These are phyloP conservation scores for Phytopythium ostracodes DNA, from an alignment of 352 stramenopile genomes.

Conservation along the genomic window DNA sequence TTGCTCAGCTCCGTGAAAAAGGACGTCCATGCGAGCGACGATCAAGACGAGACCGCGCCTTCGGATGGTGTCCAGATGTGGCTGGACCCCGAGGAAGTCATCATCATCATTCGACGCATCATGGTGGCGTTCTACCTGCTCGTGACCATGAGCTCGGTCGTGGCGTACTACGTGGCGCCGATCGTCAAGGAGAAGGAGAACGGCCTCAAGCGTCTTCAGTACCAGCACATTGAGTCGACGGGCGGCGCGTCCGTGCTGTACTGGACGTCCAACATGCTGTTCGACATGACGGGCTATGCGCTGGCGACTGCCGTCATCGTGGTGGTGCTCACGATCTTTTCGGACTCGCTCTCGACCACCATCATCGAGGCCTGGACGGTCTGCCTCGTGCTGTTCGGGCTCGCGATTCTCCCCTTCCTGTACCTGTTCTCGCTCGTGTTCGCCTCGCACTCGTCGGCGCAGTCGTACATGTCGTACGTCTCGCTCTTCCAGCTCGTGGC, in stretches of 20 bases:
- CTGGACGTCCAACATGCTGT: slow-evolving; percentile 66
- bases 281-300: slow-evolving; percentile 48
- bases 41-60: slow-evolving; percentile 9
- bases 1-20: slow-evolving; percentile 20
- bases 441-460: slow-evolving; percentile 67
- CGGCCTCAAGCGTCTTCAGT: slow-evolving; percentile 72
- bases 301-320: slow-evolving; percentile 28
- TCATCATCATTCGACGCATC: slow-evolving; percentile 71
- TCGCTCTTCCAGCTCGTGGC: slow-evolving; percentile 70
- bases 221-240: slow-evolving; percentile 50
- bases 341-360: slow-evolving; percentile 19
- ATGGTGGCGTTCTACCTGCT: slow-evolving; percentile 89
- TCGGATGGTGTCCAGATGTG: slow-evolving; percentile 6
- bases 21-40: background rate
- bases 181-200: slow-evolving; percentile 69
- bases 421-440: slow-evolving; percentile 70
- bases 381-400: slow-evolving; percentile 32
- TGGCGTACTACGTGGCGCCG: slow-evolving; percentile 56
- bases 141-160: slow-evolving; percentile 56
- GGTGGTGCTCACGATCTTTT: slow-evolving; percentile 34
- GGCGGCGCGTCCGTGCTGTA: slow-evolving; percentile 45
- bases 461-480: slow-evolving; percentile 74
- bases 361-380: slow-evolving; percentile 38
- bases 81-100: slow-evolving; percentile 27
- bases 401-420: slow-evolving; percentile 61